Evolutionary conservation across 495 filamentous ascomycete species (phyloP), one percentile per base, ranked within the genome.

Genomic region (Talaromyces liani): DNA sequence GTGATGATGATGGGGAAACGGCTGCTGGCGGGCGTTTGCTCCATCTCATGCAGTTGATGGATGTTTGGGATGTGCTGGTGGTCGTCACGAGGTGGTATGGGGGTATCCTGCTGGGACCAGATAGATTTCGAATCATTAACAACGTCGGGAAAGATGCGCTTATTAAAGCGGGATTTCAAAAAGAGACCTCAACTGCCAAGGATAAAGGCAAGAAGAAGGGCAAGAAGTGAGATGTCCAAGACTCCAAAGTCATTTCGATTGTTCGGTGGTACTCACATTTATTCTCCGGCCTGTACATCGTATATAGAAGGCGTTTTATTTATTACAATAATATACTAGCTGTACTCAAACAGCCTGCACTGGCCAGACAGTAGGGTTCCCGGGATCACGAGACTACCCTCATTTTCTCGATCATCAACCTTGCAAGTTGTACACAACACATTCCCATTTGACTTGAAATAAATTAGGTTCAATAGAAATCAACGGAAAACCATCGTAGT

Each of bases 31-130:
- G 88, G 0, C 83, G 94, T 27, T 69, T 98, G 68, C 77, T 96
- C 47, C 90, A 95, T 77, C 76, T 98, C 55, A 87, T 98, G 87
- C 91, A 96, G 79, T 71, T 93, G 67, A 98, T 97, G 92, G 90
- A 92, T 73, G 84, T 95, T 8, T 96, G 91, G 91, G 85, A 94
- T 73, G 85, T 88, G 7, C 85, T 97, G 72, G 92, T 98, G 1
- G 89, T 98, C n/a, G 94, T 98, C 18, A 91, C 89, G 39, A 75
- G 94, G 59, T 98, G 94, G 94, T 98, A 95, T 77, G 94, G 94
- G 0, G 94, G 94, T 0, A 81, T 93, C 49, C 87, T 90, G 63
- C 73, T 98, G 24, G 94, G 94, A 0, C 92, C 93, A 56, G 88
- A 92, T 69, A 77, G 94, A 63, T 98, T 98, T 73, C 84, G 91